Evolutionary conservation across 2,329 filamentous ascomycete species (phyloP).

Genomic region (Claviceps lovelessii): DNA sequence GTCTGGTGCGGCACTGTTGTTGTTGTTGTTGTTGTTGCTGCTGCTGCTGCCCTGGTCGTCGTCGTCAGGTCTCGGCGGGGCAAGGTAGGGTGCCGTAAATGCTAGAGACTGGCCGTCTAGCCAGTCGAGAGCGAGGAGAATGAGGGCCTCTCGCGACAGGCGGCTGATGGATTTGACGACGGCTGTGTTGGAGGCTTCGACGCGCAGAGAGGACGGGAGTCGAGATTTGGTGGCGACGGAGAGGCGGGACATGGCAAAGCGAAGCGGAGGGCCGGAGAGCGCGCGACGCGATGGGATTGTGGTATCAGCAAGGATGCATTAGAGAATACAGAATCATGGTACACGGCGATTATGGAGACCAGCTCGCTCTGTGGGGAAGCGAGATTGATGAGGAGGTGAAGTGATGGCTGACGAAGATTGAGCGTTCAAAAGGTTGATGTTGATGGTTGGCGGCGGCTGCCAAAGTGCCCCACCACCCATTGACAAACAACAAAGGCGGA

Average conservation of each 20-base stretch:
- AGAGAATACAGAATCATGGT: not conserved
- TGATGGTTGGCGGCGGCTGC: not conserved
- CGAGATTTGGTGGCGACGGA: constrained; percentile 58
- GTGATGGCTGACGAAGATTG: not conserved
- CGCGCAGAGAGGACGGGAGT: constrained; percentile 55
- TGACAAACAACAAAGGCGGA: not conserved
- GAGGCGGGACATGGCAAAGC: constrained; percentile 33
- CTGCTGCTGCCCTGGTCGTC: constrained; percentile 24
- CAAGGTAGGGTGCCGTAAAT: constrained; percentile 30
- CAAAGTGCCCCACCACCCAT: not conserved
- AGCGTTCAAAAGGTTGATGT: not conserved
- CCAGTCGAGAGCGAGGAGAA: constrained; percentile 65
- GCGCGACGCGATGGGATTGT: not conserved
- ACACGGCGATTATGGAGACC: not conserved
- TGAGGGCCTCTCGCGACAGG: constrained; percentile 56
- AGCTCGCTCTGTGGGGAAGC: not conserved
- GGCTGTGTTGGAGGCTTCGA: constrained; percentile 49
- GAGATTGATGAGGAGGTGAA: not conserved
- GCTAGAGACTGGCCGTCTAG: constrained; percentile 51
- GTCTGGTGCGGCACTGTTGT: constrained; percentile 27
- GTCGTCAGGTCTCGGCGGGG: constrained; percentile 10
- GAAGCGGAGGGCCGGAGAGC: not conserved
- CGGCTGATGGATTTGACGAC: constrained; percentile 53
- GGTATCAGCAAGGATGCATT: not conserved
- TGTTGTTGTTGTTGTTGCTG: constrained; percentile 10